phyloP scores from a whole-genome alignment of 2,329 filamentous ascomycete species.

The Fusarium longipes region DNA sequence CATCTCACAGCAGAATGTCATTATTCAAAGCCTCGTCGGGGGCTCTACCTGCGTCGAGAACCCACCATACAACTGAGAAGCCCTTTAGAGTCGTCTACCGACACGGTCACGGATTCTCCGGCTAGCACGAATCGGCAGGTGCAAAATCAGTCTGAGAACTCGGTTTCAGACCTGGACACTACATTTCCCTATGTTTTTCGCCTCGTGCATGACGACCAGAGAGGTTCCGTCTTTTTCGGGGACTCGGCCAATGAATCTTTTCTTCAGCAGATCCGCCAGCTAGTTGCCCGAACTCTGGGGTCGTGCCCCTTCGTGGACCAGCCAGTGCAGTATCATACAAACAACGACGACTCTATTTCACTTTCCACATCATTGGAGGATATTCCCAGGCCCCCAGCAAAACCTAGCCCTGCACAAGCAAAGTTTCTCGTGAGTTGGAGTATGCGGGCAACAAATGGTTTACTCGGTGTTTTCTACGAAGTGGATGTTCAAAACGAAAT shows the following conservation, averaged over 20 bases:
- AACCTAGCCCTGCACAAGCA: neutral
- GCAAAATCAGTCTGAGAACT: neutral
- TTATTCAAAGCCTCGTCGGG: neutral
- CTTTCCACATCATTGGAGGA: neutral
- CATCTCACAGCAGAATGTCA: neutral
- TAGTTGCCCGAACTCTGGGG: neutral
- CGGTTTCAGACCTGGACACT: accelerated
- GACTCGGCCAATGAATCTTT: neutral
- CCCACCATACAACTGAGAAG: too few relatives aligned
- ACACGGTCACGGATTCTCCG: too few relatives aligned
- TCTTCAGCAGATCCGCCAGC: neutral
- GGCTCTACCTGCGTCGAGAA: neutral
- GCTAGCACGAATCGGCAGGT: too few relatives aligned
- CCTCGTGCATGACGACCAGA: accelerated
- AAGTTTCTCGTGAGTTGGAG: neutral
- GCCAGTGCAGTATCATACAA: neutral
- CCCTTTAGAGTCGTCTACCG: too few relatives aligned
- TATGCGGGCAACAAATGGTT: neutral
- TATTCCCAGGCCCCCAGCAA: too few relatives aligned
- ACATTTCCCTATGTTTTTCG: neutral
- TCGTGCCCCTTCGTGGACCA: neutral
- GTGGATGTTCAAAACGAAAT: neutral
- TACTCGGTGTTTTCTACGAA: neutral
- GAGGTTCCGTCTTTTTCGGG: neutral
- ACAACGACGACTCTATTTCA: neutral